Evolutionary conservation across 306 rosid genomes (phyloP).

Genomic region (Dalbergia cochinchinensis): DNA sequence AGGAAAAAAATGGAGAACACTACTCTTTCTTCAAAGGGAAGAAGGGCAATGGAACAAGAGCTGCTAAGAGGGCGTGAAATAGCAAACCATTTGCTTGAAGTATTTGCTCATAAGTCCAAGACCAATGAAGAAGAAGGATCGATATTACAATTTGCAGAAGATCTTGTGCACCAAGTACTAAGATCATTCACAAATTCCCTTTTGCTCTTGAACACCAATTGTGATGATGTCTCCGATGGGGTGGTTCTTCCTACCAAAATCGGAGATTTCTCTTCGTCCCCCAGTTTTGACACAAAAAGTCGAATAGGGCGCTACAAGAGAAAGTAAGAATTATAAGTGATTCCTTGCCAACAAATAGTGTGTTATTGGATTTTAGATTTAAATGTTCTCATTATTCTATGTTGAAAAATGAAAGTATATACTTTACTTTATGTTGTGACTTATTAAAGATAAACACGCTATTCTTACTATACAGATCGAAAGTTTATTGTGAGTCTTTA

Average conservation of each 20-base stretch:
- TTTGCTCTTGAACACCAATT: conserved; percentile 29
- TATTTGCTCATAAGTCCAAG: conserved; percentile 5
- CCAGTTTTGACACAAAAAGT: no score
- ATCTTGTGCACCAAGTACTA: conserved; percentile 39
- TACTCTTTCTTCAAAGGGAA: not conserved
- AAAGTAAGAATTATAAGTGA: no score
- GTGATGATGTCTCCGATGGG: not conserved
- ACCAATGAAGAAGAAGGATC: not conserved
- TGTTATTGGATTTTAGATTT: no score
- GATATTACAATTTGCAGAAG: not conserved
- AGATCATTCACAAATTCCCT: conserved; percentile 45
- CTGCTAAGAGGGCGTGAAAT: conserved; percentile 35
- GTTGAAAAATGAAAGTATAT: no score
- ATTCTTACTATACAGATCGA: no score
- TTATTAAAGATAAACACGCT: no score
- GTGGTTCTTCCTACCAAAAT: not conserved
- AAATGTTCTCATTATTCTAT: no score
- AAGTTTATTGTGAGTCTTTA: no score
- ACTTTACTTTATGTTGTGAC: no score
- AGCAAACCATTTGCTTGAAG: conserved; percentile 44
- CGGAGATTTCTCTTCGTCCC: conserved; percentile 24
- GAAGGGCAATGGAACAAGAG: conserved; percentile 36
- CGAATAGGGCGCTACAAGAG: no score
- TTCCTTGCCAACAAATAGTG: no score
- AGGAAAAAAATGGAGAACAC: conserved; percentile 21